phyloP scores from a whole-genome alignment of 352 stramenopile genomes.

The Phytopythium oedochilum region DNA sequence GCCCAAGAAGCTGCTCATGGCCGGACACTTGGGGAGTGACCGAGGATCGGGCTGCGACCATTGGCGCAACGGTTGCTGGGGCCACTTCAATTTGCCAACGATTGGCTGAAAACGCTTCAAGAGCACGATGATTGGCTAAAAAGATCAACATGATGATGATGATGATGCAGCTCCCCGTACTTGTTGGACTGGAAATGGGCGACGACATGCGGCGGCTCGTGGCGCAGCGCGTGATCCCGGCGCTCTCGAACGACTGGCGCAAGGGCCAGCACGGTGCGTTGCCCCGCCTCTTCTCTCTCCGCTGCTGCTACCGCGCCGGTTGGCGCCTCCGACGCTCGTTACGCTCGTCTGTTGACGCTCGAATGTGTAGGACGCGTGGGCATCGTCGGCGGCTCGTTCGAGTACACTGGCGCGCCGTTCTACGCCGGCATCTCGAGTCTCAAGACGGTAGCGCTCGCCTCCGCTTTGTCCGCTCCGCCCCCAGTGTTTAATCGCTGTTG shows the following conservation, averaged over 20 bases:
- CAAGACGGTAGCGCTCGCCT: constrained; percentile 47
- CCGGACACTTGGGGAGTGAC: background rate
- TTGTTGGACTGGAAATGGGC: background rate
- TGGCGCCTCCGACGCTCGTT: too few relatives aligned
- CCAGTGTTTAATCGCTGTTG: background rate
- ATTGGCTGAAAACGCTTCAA: background rate
- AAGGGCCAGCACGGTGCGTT: constrained; percentile 73
- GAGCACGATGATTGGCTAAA: background rate
- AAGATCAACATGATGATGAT: too few relatives aligned
- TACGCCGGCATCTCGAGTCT: constrained; percentile 94
- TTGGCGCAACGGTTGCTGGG: background rate
- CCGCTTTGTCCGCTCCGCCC: background rate
- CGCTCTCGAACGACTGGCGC: constrained; percentile 52
- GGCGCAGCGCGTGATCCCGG: constrained; percentile 49
- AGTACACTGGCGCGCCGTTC: constrained; percentile 97
- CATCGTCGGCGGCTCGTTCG: constrained; percentile 93
- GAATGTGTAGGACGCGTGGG: constrained; percentile 71
- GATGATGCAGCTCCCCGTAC: background rate
- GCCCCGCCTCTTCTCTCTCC: too few relatives aligned
- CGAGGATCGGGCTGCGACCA: background rate
- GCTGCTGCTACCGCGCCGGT: background rate
- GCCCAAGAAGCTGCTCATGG: constrained; percentile 19
- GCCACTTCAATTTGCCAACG: background rate
- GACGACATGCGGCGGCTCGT: constrained; percentile 21
- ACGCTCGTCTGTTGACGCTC: background rate